Evolutionary conservation across 306 rosid species (phyloP).

Genomic region (Cajanus cajan): DNA sequence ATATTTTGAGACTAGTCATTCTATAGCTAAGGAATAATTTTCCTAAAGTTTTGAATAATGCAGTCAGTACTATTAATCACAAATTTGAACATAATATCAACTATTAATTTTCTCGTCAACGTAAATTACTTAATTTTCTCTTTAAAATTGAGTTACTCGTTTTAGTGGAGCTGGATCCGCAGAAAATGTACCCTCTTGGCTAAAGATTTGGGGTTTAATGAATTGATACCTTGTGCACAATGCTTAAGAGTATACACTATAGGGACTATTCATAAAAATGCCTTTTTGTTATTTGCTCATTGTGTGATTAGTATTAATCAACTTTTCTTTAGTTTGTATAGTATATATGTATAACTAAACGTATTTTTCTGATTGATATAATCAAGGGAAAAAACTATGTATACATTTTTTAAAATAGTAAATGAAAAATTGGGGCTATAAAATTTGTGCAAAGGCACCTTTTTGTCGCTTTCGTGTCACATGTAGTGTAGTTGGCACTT

Average conservation of each 20-base stretch:
- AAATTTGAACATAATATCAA: neutral
- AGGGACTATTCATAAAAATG: neutral
- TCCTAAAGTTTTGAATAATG: neutral
- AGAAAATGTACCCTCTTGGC: neutral
- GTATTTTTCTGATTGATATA: too few relatives aligned
- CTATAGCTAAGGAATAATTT: neutral
- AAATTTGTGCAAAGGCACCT: constrained; percentile 8
- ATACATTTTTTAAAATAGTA: neutral
- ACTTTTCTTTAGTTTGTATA: neutral
- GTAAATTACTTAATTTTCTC: neutral
- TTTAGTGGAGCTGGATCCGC: neutral
- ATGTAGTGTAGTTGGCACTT: neutral
- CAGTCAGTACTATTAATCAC: neutral
- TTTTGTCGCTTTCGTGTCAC: constrained; percentile 23
- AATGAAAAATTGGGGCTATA: neutral
- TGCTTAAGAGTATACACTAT: neutral
- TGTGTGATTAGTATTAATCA: neutral
- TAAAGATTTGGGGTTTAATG: neutral
- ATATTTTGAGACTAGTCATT: neutral
- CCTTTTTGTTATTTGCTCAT: neutral
- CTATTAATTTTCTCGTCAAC: neutral
- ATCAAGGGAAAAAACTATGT: too few relatives aligned
- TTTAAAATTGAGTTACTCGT: neutral
- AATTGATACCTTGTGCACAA: neutral
- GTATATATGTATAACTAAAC: neutral